A percentile compares a stretch with the other conserved stretches of the same genome.
Evolutionary conservation across 2,329 filamentous ascomycete species (phyloP).

Genomic region (Ophiosphaerella herpotricha): DNA sequence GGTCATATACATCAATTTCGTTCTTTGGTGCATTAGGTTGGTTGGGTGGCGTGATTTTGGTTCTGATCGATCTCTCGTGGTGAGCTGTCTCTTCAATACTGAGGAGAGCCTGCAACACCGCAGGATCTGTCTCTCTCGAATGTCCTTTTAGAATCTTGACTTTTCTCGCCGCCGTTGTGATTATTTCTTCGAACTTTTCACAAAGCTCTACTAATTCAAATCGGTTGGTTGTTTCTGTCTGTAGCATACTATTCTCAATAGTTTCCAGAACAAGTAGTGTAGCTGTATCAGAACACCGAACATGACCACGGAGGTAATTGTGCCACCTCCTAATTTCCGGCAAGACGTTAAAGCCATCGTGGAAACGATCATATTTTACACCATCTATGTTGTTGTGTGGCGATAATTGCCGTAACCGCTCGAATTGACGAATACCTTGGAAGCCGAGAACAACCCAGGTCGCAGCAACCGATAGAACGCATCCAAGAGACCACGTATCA

Average conservation of each 20-base stretch:
- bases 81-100: constrained; percentile 10
- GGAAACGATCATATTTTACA: constrained; percentile 9
- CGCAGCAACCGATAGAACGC: constrained; percentile 47
- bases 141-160: not conserved
- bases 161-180: not conserved
- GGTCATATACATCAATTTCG: not conserved
- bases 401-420: constrained; percentile 9
- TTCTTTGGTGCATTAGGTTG: not conserved
- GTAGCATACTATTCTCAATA: constrained; percentile 16
- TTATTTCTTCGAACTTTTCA: constrained; percentile 1
- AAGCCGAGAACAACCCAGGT: constrained; percentile 46
- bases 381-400: not conserved
- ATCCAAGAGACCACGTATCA: constrained; percentile 49
- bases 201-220: constrained; percentile 3
- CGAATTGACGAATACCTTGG: constrained; percentile 37
- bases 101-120: constrained; percentile 3
- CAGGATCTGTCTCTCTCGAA: constrained; percentile 1
- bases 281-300: constrained; percentile 11
- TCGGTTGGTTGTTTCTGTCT: not conserved
- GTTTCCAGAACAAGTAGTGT: constrained; percentile 14
- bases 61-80: not conserved
- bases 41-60: not conserved
- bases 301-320: constrained; percentile 8
- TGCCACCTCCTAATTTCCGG: constrained; percentile 16
- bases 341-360: constrained; percentile 12